Conservation (phyloP, 1,284 basidiomycete genomes). For the Cutaneotrichosporon mucoides region DNA sequence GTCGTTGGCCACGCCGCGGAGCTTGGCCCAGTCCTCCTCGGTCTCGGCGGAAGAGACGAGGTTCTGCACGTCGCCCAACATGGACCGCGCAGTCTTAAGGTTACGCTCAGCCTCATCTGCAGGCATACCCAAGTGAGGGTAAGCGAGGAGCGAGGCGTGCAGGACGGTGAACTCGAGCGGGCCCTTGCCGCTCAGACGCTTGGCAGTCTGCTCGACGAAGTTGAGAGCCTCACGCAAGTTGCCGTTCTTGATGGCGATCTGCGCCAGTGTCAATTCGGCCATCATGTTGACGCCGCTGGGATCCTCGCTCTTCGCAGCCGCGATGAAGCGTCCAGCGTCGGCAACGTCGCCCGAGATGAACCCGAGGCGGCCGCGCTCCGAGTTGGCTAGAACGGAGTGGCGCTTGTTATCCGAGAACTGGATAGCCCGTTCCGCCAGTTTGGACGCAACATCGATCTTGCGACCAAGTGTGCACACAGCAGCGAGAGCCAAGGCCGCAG, state of each 20-base stretch:
- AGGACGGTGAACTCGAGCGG: slow-evolving; percentile 75
- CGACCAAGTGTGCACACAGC: slow-evolving; percentile 31
- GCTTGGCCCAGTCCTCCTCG: slow-evolving; percentile 46
- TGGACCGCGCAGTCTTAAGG: slow-evolving; percentile 66
- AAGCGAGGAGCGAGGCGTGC: slow-evolving; percentile 77
- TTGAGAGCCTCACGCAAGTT: slow-evolving; percentile 59
- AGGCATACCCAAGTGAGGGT: slow-evolving; percentile 71
- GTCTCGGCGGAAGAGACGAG: slow-evolving; percentile 55
- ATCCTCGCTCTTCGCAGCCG: slow-evolving; percentile 65
- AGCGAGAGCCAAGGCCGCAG: slow-evolving; percentile 35
- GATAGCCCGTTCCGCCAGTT: slow-evolving; percentile 84
- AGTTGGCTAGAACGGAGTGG: slow-evolving; percentile 73
- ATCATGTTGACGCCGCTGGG: slow-evolving; percentile 60
- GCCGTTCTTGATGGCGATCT: slow-evolving; percentile 79
- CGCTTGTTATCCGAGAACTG: slow-evolving; percentile 85
- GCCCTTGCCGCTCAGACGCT: slow-evolving; percentile 42
- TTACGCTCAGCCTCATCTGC: slow-evolving; percentile 68
- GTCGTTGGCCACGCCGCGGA: slow-evolving; percentile 65
- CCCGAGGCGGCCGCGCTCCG: slow-evolving; percentile 68
- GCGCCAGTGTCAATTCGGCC: slow-evolving; percentile 77
- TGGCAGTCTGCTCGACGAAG: slow-evolving; percentile 70
- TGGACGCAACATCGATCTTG: slow-evolving; percentile 62
- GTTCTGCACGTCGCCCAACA: slow-evolving; percentile 71
- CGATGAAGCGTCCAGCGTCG: slow-evolving; percentile 69
- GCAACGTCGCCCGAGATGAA: slow-evolving; percentile 61